phyloP scores from a whole-genome alignment of 306 rosid genomes.

The Rubus parviflorus region DNA sequence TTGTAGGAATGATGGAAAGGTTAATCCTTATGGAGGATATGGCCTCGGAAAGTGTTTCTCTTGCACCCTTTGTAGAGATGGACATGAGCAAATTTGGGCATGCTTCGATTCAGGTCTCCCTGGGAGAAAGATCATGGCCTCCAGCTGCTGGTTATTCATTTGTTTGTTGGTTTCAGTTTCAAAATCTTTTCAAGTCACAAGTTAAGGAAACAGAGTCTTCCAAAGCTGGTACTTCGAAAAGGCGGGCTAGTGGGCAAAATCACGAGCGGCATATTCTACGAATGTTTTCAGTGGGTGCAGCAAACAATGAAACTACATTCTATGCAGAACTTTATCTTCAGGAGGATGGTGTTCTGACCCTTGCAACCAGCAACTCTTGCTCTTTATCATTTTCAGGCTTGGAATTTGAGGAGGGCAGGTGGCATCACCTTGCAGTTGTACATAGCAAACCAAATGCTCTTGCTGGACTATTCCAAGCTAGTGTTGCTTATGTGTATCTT shows the following conservation, averaged over 20 bases:
- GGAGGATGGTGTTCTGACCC: slow-evolving; percentile 94
- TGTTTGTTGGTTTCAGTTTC: slow-evolving; percentile 97
- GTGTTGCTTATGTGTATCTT: slow-evolving; percentile 93
- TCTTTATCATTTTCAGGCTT: slow-evolving; percentile 85
- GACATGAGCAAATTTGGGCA: slow-evolving; percentile 93
- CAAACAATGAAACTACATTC: slow-evolving; percentile 61
- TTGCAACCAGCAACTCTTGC: slow-evolving; percentile 87
- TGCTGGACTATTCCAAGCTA: slow-evolving; percentile 97
- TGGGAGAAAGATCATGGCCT: slow-evolving; percentile 99
- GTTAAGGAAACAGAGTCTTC: slow-evolving; percentile 70
- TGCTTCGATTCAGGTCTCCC: slow-evolving; percentile 95
- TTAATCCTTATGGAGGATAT: slow-evolving; percentile 76
- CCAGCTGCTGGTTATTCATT: slow-evolving; percentile 99
- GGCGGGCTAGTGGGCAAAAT: slow-evolving; percentile 51
- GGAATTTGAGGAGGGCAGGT: slow-evolving; percentile 94
- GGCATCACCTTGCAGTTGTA: slow-evolving; percentile 99
- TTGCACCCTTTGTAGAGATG: slow-evolving; percentile 96
- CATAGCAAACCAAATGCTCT: slow-evolving; percentile 99
- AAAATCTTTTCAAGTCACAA: slow-evolving; percentile 66
- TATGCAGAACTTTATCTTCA: slow-evolving; percentile 93
- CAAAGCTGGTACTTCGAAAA: slow-evolving; percentile 61
- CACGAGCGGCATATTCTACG: slow-evolving; percentile 59
- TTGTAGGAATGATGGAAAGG: slow-evolving; percentile 92
- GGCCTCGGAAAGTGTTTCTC: slow-evolving; percentile 71
- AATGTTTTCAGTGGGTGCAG: slow-evolving; percentile 91